A percentile compares a stretch with the other conserved stretches of the same genome.
These are phyloP conservation scores for Candida odintsovae DNA, from an alignment of 805 yeast species.

Conservation along the genomic window DNA sequence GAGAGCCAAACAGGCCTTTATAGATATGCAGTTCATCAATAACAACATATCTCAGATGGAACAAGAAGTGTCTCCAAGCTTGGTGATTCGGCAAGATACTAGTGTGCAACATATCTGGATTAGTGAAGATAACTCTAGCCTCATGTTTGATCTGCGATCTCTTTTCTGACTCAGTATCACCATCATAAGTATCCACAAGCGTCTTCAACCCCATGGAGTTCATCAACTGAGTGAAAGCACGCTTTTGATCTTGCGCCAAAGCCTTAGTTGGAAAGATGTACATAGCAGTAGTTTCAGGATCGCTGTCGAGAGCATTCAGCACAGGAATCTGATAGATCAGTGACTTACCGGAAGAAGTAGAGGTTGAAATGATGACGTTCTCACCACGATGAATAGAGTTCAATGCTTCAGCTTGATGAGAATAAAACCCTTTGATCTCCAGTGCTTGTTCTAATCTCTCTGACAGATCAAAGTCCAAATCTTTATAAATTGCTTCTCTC, in stretches of 20 bases:
- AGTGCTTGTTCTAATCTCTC: constrained; percentile 50
- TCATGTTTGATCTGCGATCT: constrained; percentile 50
- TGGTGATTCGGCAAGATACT: constrained; percentile 75
- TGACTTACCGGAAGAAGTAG: constrained; percentile 96
- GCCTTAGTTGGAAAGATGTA: constrained; percentile 97
- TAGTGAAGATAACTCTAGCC: constrained; percentile 83
- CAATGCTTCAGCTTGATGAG: constrained; percentile 81
- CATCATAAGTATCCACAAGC: constrained; percentile 80
- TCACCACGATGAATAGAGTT: constrained; percentile 47
- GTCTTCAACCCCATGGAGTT: constrained; percentile 43
- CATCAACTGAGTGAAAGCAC: constrained; percentile 62
- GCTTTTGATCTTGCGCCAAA: constrained; percentile 90
- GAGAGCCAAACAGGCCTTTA: constrained; percentile 87
- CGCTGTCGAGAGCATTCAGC: constrained; percentile 38
- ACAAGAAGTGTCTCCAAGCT: constrained; percentile 66
- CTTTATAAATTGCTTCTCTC: constrained; percentile 39
- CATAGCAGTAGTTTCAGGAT: constrained; percentile 55
- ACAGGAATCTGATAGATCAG: constrained; percentile 88
- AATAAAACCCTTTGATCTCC: constrained; percentile 47
- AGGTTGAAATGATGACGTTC: constrained; percentile 84
- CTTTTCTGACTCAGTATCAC: constrained; percentile 69
- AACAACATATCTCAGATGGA: constrained; percentile 63
- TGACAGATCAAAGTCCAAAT: constrained; percentile 39
- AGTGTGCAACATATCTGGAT: constrained; percentile 91
- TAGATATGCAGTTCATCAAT: constrained; percentile 86